These are phyloP conservation scores for Sporobolus alterniflorus DNA, from an alignment of 202 grass and related monocot genomes.

Conservation along the genomic window DNA sequence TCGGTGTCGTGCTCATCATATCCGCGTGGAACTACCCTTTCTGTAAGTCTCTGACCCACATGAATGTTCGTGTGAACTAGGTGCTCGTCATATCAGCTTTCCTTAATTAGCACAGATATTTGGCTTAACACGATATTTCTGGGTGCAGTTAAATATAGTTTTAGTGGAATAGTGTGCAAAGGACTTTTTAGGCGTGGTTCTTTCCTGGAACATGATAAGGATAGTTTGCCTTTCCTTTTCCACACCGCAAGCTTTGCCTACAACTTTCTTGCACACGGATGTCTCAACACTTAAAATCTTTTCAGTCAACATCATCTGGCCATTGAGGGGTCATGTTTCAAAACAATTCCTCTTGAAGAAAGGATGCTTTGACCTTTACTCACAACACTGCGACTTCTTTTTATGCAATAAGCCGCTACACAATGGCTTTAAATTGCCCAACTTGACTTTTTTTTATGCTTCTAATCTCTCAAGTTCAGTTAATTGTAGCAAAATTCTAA, in stretches of 20 bases:
- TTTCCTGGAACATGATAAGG: not conserved
- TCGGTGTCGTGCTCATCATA: slow-evolving; percentile 86
- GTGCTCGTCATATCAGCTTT: too few relatives aligned
- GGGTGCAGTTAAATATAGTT: not conserved
- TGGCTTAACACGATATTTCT: not conserved
- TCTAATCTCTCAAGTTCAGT: not conserved
- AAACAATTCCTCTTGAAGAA: not conserved
- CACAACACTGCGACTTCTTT: not conserved
- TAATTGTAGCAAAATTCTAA: not conserved
- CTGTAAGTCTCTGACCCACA: slow-evolving; percentile 49
- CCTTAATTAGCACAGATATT: not conserved
- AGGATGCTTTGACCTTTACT: not conserved
- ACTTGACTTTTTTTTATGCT: not conserved
- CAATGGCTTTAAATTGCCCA: not conserved
- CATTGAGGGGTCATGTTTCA: not conserved
- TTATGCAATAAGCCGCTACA: not conserved
- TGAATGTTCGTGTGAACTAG: not conserved
- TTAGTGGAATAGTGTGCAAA: not conserved
- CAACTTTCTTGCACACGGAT: not conserved
- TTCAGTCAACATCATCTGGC: slow-evolving; percentile 22
- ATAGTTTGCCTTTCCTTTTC: slow-evolving; percentile 20
- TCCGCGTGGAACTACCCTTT: slow-evolving; percentile 98
- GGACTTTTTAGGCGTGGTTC: not conserved
- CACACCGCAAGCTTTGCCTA: not conserved
- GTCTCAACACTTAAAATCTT: not conserved